Evolutionary conservation across 805 yeast genomes (phyloP).

Genomic region (Candida saitoana): DNA sequence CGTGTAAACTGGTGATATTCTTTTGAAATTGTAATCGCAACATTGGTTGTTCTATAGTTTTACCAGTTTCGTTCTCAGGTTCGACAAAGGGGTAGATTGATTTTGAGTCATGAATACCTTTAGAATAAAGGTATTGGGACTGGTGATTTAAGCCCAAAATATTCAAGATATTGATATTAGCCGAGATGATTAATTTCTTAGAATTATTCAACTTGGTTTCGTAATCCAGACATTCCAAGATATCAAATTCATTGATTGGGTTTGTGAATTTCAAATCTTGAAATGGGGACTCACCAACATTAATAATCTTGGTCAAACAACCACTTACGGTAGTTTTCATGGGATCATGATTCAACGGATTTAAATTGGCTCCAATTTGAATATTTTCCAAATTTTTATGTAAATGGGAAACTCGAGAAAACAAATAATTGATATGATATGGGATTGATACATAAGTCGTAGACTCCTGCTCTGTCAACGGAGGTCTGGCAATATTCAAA

Average conservation of each 20-base stretch:
- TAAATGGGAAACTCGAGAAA: slow-evolving; percentile 31
- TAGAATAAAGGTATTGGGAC: slow-evolving; percentile 20
- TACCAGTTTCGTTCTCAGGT: slow-evolving; percentile 14
- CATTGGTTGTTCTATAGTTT: slow-evolving; percentile 42
- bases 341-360: slow-evolving; percentile 51
- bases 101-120: slow-evolving; percentile 15
- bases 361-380: slow-evolving; percentile 51
- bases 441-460: slow-evolving; percentile 52
- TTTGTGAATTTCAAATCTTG: slow-evolving; percentile 1
- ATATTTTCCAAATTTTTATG: slow-evolving; percentile 37
- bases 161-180: slow-evolving; percentile 50
- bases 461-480: slow-evolving; percentile 34
- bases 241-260: slow-evolving; percentile 1
- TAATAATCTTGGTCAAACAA: slow-evolving; percentile 31
- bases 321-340: slow-evolving; percentile 49
- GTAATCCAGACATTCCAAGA: slow-evolving; percentile 1
- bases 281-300: slow-evolving; percentile 7
- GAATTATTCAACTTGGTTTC: background rate
- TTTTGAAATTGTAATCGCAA: slow-evolving; percentile 38
- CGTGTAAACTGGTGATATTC: slow-evolving; percentile 34
- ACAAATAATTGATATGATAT: slow-evolving; percentile 42
- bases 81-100: slow-evolving; percentile 20
- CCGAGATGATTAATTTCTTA: slow-evolving; percentile 36
- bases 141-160: slow-evolving; percentile 34
- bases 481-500: slow-evolving; percentile 37